These are phyloP conservation scores for Penicillium longicatenatum DNA, from an alignment of 495 filamentous ascomycete species.

Conservation along the genomic window DNA sequence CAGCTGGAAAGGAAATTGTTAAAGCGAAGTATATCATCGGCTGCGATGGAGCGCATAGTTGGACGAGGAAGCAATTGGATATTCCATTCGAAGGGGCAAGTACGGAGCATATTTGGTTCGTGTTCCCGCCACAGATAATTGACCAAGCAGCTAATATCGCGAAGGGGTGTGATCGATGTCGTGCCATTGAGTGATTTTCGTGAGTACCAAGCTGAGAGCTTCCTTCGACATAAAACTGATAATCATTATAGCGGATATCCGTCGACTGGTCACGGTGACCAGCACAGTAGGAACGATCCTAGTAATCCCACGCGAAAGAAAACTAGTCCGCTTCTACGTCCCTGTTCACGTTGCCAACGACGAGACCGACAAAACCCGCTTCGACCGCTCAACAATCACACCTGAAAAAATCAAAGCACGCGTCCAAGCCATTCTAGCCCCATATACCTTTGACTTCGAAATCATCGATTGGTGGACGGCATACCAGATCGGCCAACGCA, in stretches of 20 bases:
- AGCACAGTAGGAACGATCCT: conserved; percentile 63
- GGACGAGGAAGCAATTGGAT: conserved; percentile 59
- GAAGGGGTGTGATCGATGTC: conserved; percentile 60
- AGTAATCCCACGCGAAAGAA: conserved; percentile 68
- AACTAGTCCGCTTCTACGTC: conserved; percentile 69
- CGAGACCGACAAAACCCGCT: conserved; percentile 12
- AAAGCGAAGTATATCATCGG: conserved; percentile 68
- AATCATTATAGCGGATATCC: conserved; percentile 52
- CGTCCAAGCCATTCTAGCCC: conserved; percentile 60
- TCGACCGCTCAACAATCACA: conserved; percentile 59
- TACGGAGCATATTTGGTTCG: conserved; percentile 61
- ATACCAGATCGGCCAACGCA: conserved; percentile 69
- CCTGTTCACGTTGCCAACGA: conserved; percentile 52
- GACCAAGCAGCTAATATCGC: conserved; percentile 3
- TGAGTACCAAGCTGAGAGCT: conserved; percentile 21
- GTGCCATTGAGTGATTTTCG: conserved; percentile 67
- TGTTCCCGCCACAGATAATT: neutral
- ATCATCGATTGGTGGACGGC: conserved; percentile 63
- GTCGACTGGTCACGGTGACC: conserved; percentile 61
- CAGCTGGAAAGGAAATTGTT: conserved; percentile 43
- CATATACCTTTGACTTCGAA: conserved; percentile 62
- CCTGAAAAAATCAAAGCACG: conserved; percentile 58
- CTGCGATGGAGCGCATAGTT: conserved; percentile 66
- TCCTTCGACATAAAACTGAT: neutral
- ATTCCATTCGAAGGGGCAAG: conserved; percentile 58